These are phyloP conservation scores for Sutorius eximius DNA, from an alignment of 1,284 basidiomycete genomes.

Conservation along the genomic window DNA sequence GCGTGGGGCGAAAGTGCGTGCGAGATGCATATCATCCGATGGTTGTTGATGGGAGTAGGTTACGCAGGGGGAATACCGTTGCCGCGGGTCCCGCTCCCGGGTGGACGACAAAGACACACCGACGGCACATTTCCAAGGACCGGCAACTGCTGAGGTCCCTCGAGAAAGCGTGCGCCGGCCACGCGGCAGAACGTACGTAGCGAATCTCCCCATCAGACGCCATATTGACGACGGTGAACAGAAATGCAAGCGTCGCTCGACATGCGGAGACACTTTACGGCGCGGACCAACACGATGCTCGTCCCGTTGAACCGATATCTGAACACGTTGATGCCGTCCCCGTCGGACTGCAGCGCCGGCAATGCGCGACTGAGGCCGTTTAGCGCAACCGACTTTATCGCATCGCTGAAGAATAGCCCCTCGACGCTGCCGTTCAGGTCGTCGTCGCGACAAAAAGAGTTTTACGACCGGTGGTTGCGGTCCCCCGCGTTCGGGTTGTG, in stretches of 20 bases:
- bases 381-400: conserved; percentile 75
- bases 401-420: conserved; percentile 79
- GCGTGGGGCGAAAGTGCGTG: conserved; percentile 54
- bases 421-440: conserved; percentile 77
- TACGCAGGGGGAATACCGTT: conserved; percentile 16
- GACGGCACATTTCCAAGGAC: conserved; percentile 86
- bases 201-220: background rate
- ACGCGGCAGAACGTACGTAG: conserved; percentile 53
- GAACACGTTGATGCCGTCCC: conserved; percentile 81
- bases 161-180: conserved; percentile 55
- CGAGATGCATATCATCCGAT: background rate
- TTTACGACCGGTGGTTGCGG: conserved; percentile 72
- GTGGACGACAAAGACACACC: conserved; percentile 79
- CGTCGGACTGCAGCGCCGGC: conserved; percentile 42
- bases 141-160: conserved; percentile 67
- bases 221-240: conserved; percentile 26
- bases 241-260: conserved; percentile 65
- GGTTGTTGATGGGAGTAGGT: conserved; percentile 8
- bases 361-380: conserved; percentile 68
- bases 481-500: conserved; percentile 75
- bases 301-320: conserved; percentile 93
- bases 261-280: conserved; percentile 83
- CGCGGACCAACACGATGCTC: conserved; percentile 86
- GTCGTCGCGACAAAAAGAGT: conserved; percentile 59
- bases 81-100: conserved; percentile 60